A percentile compares a stretch with the other conserved stretches of the same genome.
phyloP scores from a whole-genome alignment of 2,329 filamentous ascomycete species.

The Thelonectria rubi region DNA sequence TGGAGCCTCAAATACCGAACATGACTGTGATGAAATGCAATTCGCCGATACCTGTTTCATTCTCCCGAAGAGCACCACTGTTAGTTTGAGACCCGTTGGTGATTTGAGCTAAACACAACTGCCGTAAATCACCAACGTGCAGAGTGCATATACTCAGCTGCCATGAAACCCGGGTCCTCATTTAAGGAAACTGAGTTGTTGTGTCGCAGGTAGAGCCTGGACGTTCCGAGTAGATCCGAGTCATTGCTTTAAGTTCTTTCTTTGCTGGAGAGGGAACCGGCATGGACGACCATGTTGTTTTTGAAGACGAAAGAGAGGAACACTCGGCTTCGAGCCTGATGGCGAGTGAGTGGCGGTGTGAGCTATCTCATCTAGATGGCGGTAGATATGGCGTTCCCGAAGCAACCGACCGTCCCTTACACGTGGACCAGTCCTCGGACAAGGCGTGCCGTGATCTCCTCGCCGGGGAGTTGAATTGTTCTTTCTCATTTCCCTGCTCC shows the following conservation, averaged over 20 bases:
- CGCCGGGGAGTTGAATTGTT: background rate
- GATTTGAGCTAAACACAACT: background rate
- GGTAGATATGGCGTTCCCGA: no score
- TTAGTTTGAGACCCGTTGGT: background rate
- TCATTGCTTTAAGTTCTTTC: no score
- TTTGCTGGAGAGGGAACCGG: no score
- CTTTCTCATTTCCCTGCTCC: slow-evolving; percentile 36
- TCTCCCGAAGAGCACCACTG: background rate
- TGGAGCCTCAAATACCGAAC: background rate
- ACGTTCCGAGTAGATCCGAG: no score
- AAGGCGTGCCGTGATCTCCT: background rate
- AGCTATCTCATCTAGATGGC: background rate
- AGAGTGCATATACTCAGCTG: background rate
- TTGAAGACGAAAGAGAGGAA: no score
- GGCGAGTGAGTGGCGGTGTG: background rate
- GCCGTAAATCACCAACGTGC: background rate
- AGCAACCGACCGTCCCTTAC: no score
- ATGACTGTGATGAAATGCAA: background rate
- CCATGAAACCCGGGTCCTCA: background rate
- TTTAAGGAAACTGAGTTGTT: background rate
- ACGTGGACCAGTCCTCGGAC: background rate
- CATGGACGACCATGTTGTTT: no score
- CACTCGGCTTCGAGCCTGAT: no score
- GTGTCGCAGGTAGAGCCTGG: no score
- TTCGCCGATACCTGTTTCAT: background rate